Evolutionary conservation across 75 land plant genomes (phyloP), one percentile per base, ranked within the genome.

Genomic region (Cryptomeria japonica): DNA sequence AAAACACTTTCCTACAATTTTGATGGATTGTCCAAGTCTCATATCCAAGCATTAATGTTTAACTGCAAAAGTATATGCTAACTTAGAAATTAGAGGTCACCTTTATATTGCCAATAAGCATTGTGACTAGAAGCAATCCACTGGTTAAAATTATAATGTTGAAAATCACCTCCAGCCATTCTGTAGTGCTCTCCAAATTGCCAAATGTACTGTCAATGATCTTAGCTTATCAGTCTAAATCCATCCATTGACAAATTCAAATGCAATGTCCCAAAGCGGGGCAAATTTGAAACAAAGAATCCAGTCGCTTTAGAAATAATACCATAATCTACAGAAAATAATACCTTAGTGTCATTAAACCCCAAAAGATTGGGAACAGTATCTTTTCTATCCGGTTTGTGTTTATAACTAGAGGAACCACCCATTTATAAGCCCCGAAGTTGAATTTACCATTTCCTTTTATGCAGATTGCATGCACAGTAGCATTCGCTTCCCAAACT

Each of bases 321-420:
- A 16, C 82, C 41, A 38, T 79, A 38, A 38, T 53, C n/a, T 13
- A 79, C 16, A 64, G 22, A 36, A 2, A 61, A 34, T 32, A 68
- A 49, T 90, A 98, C 99, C 99, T 98, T 7, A 98, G 89, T 34
- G 99, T 98, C 99, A 98, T 98, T n/a, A 98, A 91, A 85, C 99
- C 99, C 99, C 99, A 98, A 80, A 98, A 98, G 64, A 97, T 93
- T 25, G 99, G 99, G 79, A 93, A 92, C 25, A 92, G 87, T 25
- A 98, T 89, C 80, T 93, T 95, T 79, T 94, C 96, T 55, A 95
- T 80, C 0, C 95, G 89, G 88, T 79, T 94, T 28, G 56, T 84
- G 79, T 92, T 96, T 7, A 90, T 89, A 34, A 97, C 95, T 68
- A 98, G 90, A 34, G 96, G 93, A 13, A 98, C 90, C 1, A 95